phyloP scores from a whole-genome alignment of 2,329 filamentous ascomycete species.

The Aspergillus sp. region DNA sequence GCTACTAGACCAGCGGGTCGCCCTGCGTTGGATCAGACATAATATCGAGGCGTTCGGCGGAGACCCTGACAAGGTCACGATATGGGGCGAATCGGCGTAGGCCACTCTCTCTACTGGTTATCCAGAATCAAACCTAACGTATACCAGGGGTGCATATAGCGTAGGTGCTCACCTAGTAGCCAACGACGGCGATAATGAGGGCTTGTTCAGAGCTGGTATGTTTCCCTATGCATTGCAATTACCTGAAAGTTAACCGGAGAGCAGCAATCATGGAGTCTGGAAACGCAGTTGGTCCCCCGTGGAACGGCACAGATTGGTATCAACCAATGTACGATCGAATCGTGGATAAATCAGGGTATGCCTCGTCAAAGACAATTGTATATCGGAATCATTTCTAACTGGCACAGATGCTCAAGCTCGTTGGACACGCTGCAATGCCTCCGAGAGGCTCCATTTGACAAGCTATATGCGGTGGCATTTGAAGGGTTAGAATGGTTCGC shows the following conservation, averaged over 20 bases:
- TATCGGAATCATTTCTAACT: neutral
- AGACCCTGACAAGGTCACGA: constrained; percentile 32
- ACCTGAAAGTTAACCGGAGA: neutral
- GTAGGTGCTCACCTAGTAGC: constrained; percentile 31
- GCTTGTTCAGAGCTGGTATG: constrained; percentile 31
- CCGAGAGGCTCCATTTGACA: constrained; percentile 26
- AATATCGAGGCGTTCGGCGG: constrained; percentile 36
- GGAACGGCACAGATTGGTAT: constrained; percentile 34
- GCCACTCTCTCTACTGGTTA: neutral
- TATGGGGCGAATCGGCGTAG: constrained; percentile 39
- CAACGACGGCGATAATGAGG: constrained; percentile 30
- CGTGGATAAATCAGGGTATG: constrained; percentile 26
- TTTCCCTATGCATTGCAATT: too few relatives aligned
- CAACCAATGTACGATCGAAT: constrained; percentile 34
- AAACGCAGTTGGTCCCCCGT: constrained; percentile 31
- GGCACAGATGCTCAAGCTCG: constrained; percentile 24
- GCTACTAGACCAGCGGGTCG: constrained; percentile 34
- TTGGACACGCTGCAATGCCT: constrained; percentile 30
- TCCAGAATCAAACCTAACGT: neutral
- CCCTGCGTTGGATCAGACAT: constrained; percentile 37
- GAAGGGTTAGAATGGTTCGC: constrained; percentile 37
- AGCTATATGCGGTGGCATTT: constrained; percentile 24
- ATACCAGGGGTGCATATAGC: constrained; percentile 31
- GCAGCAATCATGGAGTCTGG: constrained; percentile 34
- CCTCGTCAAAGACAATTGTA: neutral